Conservation (phyloP, 2,329 filamentous ascomycete species). For the Pleoardoris graminearum region DNA sequence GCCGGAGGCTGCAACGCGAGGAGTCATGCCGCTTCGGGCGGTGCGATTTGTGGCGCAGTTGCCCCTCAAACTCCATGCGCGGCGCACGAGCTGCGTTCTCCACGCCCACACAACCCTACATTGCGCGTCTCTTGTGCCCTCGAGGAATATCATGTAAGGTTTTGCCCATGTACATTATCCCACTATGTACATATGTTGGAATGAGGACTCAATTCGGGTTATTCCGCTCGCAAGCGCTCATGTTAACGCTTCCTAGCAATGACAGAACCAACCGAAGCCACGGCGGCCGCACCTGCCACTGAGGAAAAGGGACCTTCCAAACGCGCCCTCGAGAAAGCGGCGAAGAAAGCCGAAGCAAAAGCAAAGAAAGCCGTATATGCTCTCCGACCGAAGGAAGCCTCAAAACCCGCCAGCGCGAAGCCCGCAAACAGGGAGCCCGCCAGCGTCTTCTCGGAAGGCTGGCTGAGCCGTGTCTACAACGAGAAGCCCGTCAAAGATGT, state of each 20-base stretch:
- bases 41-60: slow-evolving; percentile 8
- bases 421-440: slow-evolving; percentile 34
- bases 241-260: slow-evolving; percentile 2
- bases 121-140: neutral
- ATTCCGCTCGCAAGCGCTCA: neutral
- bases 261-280: slow-evolving; percentile 27
- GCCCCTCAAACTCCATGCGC: slow-evolving; percentile 15
- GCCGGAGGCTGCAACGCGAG: slow-evolving; percentile 4
- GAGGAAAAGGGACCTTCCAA: slow-evolving; percentile 50
- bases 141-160: neutral
- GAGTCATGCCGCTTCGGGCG: slow-evolving; percentile 9
- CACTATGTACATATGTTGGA: neutral
- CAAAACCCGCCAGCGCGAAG: slow-evolving; percentile 27
- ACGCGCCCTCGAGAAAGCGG: slow-evolving; percentile 54
- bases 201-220: neutral
- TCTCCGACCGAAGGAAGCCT: slow-evolving; percentile 44
- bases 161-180: neutral
- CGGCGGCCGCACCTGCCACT: slow-evolving; percentile 18
- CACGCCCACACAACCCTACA: neutral
- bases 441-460: slow-evolving; percentile 54
- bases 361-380: slow-evolving; percentile 50
- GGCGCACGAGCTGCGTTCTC: neutral
- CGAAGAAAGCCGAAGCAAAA: slow-evolving; percentile 53
- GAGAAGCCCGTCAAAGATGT: slow-evolving; percentile 54
- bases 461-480: slow-evolving; percentile 55